These are phyloP conservation scores for Colletotrichum lupini DNA, from an alignment of 2,329 filamentous ascomycete species.

Conservation along the genomic window DNA sequence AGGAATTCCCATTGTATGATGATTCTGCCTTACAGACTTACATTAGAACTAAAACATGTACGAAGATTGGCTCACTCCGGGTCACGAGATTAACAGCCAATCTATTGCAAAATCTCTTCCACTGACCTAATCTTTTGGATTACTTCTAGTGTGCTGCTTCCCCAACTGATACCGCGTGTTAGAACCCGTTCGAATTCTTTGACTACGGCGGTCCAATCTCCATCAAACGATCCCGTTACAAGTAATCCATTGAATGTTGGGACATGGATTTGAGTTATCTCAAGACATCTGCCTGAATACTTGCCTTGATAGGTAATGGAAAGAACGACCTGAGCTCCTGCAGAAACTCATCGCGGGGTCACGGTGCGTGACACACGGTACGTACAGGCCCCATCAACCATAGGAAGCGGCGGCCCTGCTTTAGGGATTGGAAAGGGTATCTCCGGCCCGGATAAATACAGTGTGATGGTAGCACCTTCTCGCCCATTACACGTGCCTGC, in stretches of 20 bases:
- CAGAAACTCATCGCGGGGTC: slow-evolving; percentile 9
- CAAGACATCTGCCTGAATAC: not conserved
- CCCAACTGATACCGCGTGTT: not conserved
- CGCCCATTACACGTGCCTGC: not conserved
- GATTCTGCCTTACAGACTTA: not conserved
- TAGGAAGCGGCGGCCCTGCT: not conserved
- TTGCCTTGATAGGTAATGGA: not conserved
- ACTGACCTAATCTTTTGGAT: slow-evolving; percentile 3
- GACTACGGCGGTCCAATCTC: not conserved
- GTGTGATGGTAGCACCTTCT: not conserved
- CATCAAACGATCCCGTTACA: not conserved
- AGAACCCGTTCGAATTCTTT: not conserved
- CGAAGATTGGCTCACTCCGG: too few species aligned
- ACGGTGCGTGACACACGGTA: slow-evolving; percentile 9
- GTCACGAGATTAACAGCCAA: not conserved
- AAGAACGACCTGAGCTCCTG: not conserved
- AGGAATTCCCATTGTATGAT: slow-evolving; percentile 65
- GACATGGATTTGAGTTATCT: not conserved
- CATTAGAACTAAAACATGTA: not conserved
- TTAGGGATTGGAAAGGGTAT: not conserved
- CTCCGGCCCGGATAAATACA: slow-evolving; percentile 31
- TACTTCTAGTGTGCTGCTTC: not conserved
- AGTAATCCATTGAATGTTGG: not conserved
- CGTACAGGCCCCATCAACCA: not conserved
- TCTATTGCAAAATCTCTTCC: not conserved